Evolutionary conservation across 208 protist genomes (phyloP).

Genomic region (Angomonas deanei): DNA sequence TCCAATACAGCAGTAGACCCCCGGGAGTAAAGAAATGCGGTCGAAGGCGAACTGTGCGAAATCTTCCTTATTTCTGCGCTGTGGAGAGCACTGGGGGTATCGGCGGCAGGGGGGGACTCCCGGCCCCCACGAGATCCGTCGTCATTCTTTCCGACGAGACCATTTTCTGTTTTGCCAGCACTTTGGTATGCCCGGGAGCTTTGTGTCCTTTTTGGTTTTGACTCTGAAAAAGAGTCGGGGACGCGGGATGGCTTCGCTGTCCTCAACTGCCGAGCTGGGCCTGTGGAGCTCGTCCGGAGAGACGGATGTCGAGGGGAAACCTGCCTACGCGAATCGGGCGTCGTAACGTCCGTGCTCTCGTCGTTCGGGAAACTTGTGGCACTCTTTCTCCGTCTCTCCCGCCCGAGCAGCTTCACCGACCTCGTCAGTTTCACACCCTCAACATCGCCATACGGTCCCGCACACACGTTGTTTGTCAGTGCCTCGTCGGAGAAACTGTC

Average conservation of each 20-base stretch:
- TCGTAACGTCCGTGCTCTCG: neutral
- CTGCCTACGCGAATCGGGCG: neutral
- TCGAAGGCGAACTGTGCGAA: neutral
- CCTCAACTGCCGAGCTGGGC: no score
- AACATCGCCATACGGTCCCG: slow-evolving; percentile 14
- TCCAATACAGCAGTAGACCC: slow-evolving; percentile 28
- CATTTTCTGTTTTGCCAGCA: neutral
- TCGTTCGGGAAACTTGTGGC: neutral
- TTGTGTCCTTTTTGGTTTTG: no score
- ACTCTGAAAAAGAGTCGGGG: no score
- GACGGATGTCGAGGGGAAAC: neutral
- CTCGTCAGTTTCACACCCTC: slow-evolving; percentile 59
- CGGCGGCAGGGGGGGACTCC: neutral
- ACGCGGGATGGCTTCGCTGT: neutral
- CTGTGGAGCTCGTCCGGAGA: neutral
- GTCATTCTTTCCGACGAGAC: no score
- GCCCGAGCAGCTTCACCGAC: slow-evolving; percentile 10
- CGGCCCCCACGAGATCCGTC: no score
- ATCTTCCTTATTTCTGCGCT: neutral
- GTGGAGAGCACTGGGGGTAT: neutral
- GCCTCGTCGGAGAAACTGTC: slow-evolving; percentile 56
- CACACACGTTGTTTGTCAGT: slow-evolving; percentile 22
- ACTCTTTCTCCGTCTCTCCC: slow-evolving; percentile 3
- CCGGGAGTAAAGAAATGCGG: slow-evolving; percentile 9
- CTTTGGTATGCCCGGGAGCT: neutral